Percentiles rank a stretch among this genome's conserved stretches.
These are phyloP conservation scores for Tillandsia fasciculata DNA, from an alignment of 176 grass and related monocot genomes.

Conservation along the genomic window DNA sequence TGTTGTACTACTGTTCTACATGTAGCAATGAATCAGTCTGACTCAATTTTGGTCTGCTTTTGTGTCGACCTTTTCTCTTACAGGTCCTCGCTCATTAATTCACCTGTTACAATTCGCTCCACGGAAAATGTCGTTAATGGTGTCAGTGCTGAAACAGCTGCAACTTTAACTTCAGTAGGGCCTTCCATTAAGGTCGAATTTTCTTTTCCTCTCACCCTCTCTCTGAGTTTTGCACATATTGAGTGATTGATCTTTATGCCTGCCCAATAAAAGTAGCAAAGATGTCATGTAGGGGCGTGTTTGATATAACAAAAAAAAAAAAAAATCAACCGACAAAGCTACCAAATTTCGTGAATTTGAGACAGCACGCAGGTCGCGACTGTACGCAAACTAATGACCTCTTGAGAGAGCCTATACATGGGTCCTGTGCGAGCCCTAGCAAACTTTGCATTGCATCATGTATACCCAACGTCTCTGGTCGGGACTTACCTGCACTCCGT, in stretches of 20 bases:
- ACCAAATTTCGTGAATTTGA: not conserved
- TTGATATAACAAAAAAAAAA: too few species aligned
- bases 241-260: not conserved
- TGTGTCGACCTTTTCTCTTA: not conserved
- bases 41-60: not conserved
- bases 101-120: slow-evolving; percentile 26
- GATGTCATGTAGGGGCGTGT: too few species aligned
- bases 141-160: slow-evolving; percentile 44
- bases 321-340: not conserved
- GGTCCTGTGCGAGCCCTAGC: too few species aligned
- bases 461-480: too few species aligned
- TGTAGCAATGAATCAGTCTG: not conserved
- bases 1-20: too few species aligned
- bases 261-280: too few species aligned
- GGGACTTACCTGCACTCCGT: too few species aligned
- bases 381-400: too few species aligned
- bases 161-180: slow-evolving; percentile 32
- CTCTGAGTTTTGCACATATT: not conserved
- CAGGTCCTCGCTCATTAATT: slow-evolving; percentile 73
- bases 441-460: too few species aligned
- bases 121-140: slow-evolving; percentile 18
- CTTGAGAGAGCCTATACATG: too few species aligned
- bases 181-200: slow-evolving; percentile 35
- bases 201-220: not conserved
- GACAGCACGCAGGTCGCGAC: not conserved